A percentile compares a stretch with the other conserved stretches of the same genome.
Evolutionary conservation across 176 grass and related monocot genomes (phyloP).

Genomic region (Oryza meridionalis): DNA sequence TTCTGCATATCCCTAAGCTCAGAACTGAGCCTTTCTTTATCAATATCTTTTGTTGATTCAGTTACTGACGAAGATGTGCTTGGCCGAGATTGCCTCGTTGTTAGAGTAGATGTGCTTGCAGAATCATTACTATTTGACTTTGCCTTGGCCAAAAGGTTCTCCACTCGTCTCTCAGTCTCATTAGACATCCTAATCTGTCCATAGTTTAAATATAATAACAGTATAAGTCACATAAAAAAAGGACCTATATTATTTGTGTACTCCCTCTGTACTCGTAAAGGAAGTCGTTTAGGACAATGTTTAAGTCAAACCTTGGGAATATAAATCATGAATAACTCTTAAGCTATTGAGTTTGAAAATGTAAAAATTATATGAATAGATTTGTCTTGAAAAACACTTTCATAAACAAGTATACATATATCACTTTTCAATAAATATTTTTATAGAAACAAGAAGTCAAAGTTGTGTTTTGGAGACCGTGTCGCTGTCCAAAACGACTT

Average conservation of each 20-base stretch:
- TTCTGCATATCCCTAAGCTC: conserved; percentile 83
- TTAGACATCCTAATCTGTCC: conserved; percentile 97
- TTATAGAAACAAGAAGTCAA: too few relatives aligned
- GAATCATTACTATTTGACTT: conserved; percentile 54
- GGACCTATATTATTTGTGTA: background rate
- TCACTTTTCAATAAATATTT: too few relatives aligned
- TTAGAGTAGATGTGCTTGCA: conserved; percentile 51
- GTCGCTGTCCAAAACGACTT: too few relatives aligned
- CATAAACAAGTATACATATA: too few relatives aligned
- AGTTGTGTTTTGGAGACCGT: too few relatives aligned
- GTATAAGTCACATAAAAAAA: conserved; percentile 41
- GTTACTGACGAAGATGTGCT: conserved; percentile 39
- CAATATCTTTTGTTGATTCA: conserved; percentile 50
- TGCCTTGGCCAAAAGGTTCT: conserved; percentile 70
- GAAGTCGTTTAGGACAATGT: too few relatives aligned
- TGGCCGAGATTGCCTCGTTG: conserved; percentile 39
- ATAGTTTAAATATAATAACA: conserved; percentile 40
- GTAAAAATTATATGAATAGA: too few relatives aligned
- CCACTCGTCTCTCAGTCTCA: conserved; percentile 86
- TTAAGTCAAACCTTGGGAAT: too few relatives aligned
- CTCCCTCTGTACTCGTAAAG: too few relatives aligned
- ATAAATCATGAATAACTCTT: too few relatives aligned
- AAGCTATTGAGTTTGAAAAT: too few relatives aligned
- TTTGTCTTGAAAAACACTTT: too few relatives aligned
- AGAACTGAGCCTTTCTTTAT: conserved; percentile 68